These are phyloP conservation scores for Erigeron philadelphicus DNA, from an alignment of 140 eudicot species.

Conservation along the genomic window DNA sequence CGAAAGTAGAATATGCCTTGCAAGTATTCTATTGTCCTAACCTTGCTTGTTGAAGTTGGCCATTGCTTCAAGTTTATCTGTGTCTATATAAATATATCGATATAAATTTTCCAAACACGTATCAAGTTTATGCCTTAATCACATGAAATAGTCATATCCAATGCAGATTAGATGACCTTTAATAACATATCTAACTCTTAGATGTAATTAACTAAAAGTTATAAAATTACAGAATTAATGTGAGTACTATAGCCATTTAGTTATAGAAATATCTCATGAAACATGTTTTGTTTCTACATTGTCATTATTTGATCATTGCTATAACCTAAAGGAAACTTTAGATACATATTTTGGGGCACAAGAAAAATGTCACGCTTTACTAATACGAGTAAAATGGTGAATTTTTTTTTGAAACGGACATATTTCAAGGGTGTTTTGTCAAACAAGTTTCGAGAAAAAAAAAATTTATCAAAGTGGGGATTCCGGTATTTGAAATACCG, in stretches of 20 bases:
- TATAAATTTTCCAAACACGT: neutral
- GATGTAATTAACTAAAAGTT: too few relatives aligned
- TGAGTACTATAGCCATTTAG: neutral
- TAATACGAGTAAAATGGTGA: too few relatives aligned
- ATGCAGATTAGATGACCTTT: neutral
- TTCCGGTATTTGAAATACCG: too few relatives aligned
- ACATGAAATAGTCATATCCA: neutral
- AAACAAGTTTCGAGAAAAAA: too few relatives aligned
- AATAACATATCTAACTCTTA: too few relatives aligned
- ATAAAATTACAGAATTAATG: neutral
- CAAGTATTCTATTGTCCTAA: constrained; percentile 27
- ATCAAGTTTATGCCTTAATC: neutral
- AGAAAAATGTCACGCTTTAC: too few relatives aligned
- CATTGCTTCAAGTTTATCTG: constrained; percentile 31
- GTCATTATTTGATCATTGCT: too few relatives aligned
- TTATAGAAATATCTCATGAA: neutral
- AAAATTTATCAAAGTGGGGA: too few relatives aligned
- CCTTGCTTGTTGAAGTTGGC: constrained; percentile 27
- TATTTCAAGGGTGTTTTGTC: too few relatives aligned
- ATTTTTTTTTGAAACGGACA: too few relatives aligned
- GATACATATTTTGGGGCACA: too few relatives aligned
- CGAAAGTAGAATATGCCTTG: constrained; percentile 27
- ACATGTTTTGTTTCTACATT: neutral
- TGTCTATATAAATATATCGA: neutral
- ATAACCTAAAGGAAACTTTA: too few relatives aligned